Percentiles rank a stretch among this genome's conserved stretches.
phyloP scores from a whole-genome alignment of 2,329 filamentous ascomycete species.

The Pseudocercospora fijiensis region DNA sequence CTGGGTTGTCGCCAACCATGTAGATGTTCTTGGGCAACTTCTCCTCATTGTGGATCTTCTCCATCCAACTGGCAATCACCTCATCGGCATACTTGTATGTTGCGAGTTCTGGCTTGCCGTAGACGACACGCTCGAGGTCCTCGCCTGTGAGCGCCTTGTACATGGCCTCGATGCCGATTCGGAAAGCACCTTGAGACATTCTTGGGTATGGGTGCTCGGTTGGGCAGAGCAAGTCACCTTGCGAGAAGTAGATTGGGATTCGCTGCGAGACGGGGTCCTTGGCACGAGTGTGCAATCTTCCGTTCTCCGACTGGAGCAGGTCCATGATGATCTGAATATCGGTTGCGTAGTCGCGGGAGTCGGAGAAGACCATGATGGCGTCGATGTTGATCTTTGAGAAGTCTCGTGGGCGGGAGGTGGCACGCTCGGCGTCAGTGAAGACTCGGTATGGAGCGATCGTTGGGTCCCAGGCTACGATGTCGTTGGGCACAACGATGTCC shows the following conservation, averaged over 20 bases:
- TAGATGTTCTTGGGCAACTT: constrained; percentile 67
- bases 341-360: constrained; percentile 71
- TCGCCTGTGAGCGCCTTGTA: constrained; percentile 68
- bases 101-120: constrained; percentile 71
- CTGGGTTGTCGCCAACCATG: constrained; percentile 75
- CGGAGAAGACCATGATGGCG: constrained; percentile 72
- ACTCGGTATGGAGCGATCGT: constrained; percentile 67
- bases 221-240: constrained; percentile 63
- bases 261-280: constrained; percentile 64
- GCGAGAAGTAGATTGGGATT: constrained; percentile 73
- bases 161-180: constrained; percentile 70
- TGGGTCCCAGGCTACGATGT: constrained; percentile 68
- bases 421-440: constrained; percentile 67
- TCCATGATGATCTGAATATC: constrained; percentile 77
- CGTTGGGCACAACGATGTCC: constrained; percentile 70
- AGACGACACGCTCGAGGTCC: constrained; percentile 72
- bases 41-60: constrained; percentile 71
- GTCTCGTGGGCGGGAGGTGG: constrained; percentile 66
- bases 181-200: constrained; percentile 74
- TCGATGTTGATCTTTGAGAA: constrained; percentile 71
- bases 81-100: constrained; percentile 80
- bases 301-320: constrained; percentile 66
- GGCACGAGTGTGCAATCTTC: constrained; percentile 63
- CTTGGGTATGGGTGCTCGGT: constrained; percentile 57
- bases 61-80: constrained; percentile 72